These are phyloP conservation scores for Dothistroma pini DNA, from an alignment of 2,329 filamentous ascomycete genomes.

Conservation along the genomic window DNA sequence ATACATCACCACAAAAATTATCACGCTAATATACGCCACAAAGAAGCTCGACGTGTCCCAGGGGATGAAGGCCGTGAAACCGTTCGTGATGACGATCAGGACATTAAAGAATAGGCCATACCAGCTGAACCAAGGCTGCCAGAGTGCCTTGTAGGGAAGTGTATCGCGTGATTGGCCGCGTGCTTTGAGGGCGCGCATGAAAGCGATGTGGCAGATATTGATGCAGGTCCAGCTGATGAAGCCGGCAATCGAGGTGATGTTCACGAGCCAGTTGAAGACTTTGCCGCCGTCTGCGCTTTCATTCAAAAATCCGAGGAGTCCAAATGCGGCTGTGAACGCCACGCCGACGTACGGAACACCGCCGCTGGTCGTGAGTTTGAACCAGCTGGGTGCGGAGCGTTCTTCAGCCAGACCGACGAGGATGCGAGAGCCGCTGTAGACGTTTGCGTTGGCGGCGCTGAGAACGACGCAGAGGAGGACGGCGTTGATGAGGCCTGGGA, in stretches of 20 bases:
- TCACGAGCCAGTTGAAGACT: constrained; percentile 71
- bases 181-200: constrained; percentile 63
- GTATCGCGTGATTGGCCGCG: constrained; percentile 65
- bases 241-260: constrained; percentile 68
- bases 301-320: constrained; percentile 70
- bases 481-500: constrained; percentile 67
- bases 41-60: constrained; percentile 70
- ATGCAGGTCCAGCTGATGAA: constrained; percentile 70
- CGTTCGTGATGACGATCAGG: constrained; percentile 71
- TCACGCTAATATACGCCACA: constrained; percentile 70
- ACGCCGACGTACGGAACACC: constrained; percentile 77
- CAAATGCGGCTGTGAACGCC: constrained; percentile 60
- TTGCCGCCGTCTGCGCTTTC: constrained; percentile 65
- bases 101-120: constrained; percentile 62
- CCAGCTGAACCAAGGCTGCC: constrained; percentile 70
- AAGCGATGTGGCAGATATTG: constrained; percentile 67
- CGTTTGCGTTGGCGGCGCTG: constrained; percentile 65
- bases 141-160: constrained; percentile 65
- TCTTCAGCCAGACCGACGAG: constrained; percentile 65
- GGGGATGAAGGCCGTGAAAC: constrained; percentile 70
- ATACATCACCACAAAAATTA: constrained; percentile 66
- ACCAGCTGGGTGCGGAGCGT: constrained; percentile 50
- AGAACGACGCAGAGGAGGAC: constrained; percentile 66
- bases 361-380: constrained; percentile 55
- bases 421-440: constrained; percentile 65